Evolutionary conservation across 441 rosid genomes (phyloP), one percentile per base, ranked within the genome.

Genomic region (Melianthus villosus): DNA sequence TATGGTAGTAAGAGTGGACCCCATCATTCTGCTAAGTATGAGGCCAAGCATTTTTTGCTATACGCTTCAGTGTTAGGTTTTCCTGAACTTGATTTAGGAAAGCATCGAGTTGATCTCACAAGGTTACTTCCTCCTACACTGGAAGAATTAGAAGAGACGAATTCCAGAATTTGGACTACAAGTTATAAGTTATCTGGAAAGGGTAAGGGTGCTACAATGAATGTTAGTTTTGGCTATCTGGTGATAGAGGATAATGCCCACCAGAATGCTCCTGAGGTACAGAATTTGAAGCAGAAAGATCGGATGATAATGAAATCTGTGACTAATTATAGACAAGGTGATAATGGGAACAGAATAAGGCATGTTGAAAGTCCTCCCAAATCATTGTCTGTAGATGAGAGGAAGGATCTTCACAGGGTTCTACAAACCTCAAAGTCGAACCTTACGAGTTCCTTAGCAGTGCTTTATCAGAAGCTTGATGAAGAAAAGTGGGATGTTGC

Each of bases 141-240:
- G 56, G 97, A 87, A 67, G 97, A 82, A 53, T 45, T 87, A 60
- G 86, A 82, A 44, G 97, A 87, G 60, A 87, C 75, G 67, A 77
- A 82, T 62, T 65, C 82, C 0, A 84, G 94, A 35, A 73, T 72
- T 41, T 87, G 97, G 97, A 78, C 84, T 28, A 87, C 97, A 7
- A 80, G 93, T 60, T 87, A 63, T 62, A 78, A 64, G 65, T 59
- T 87, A 66, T 56, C 85, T 1, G 93, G 95, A 33, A 69, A 76
- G 42, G 93, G 91, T 41, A 69, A 44, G 42, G 93, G 85, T 48
- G 91, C 81, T 38, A 56, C 47, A 17, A 48, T 87, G 57, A 73
- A 76, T 62, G 79, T 87, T 53, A 83, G 97, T 68, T 79, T 87
- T 53, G 82, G 93, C 33, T 87, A 83, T 60, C 39, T 56, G n/a